Conservation (phyloP, 805 yeast species). For the Lachancea meyersii region DNA sequence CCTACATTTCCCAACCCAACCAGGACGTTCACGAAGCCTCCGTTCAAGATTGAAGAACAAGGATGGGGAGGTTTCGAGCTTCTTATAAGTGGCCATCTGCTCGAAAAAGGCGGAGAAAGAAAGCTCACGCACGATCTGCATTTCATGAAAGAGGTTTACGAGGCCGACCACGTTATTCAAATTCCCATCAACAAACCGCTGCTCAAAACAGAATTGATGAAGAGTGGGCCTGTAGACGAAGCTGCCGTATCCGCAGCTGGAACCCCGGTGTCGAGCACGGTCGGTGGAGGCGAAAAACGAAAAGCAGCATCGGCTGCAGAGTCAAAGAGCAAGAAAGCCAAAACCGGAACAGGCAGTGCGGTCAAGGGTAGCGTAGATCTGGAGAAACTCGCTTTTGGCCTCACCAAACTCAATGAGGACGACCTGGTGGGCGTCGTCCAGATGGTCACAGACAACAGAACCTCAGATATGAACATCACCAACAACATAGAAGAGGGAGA, state of each 20-base stretch:
- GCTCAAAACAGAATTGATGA: slow-evolving; percentile 64
- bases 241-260: slow-evolving; percentile 14
- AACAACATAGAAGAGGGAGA: slow-evolving; percentile 96
- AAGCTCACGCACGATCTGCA: slow-evolving; percentile 85
- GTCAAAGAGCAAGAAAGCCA: slow-evolving; percentile 46
- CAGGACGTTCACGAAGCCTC: slow-evolving; percentile 71
- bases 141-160: slow-evolving; percentile 70
- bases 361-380: slow-evolving; percentile 75
- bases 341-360: slow-evolving; percentile 37
- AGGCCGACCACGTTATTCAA: slow-evolving; percentile 66
- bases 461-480: slow-evolving; percentile 91
- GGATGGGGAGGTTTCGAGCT: slow-evolving; percentile 99
- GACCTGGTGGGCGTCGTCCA: slow-evolving; percentile 92
- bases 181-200: slow-evolving; percentile 73
- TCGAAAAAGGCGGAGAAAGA: slow-evolving; percentile 85
- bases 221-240: slow-evolving; percentile 77
- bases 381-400: slow-evolving; percentile 83
- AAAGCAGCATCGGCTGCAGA: slow-evolving; percentile 27
- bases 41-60: slow-evolving; percentile 82
- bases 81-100: slow-evolving; percentile 65
- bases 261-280: slow-evolving; percentile 18
- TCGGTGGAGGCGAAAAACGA: slow-evolving; percentile 28
- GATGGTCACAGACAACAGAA: slow-evolving; percentile 93
- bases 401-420: slow-evolving; percentile 84
- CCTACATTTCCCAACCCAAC: slow-evolving; percentile 92